Evolutionary conservation across 2,329 filamentous ascomycete genomes (phyloP), one percentile per base, ranked within the genome.

Genomic region (Pseudocercospora macadamiae): DNA sequence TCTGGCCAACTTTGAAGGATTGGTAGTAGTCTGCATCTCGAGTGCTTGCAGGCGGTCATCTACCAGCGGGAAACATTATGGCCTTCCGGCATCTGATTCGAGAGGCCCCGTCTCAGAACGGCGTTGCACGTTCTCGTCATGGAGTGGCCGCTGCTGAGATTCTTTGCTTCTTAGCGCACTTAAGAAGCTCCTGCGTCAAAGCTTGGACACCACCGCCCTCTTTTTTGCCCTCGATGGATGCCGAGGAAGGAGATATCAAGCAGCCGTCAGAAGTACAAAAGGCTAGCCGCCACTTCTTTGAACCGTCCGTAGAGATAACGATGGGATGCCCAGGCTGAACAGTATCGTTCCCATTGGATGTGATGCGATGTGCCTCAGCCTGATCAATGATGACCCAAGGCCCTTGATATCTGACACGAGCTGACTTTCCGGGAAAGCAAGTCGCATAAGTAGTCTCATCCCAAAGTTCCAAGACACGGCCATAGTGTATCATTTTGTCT

Each of bases 401-500:
- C 2, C 66, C 69, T 3, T 62, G 34, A 42, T 66, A 70, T 1
- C 58, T 65, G 6, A 68, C 59, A 3, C 69, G 62, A 42, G 66
- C 61, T 12, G 39, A 2, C 37, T 56, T 51, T 4, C 32, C 37
- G 12, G 44, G 39, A 36, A 55, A 32, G 54, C 68, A 68, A 5
- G 44, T 23, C 21, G 45, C 34, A 45, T 64, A 66, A 19, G 65
- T 67, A 8, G 73, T 74, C 42, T 67, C 72, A 59, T 76, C 88
- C 90, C 90, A 96, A 4, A 90, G 72, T 3, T 84, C 87, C 12
- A 93, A 76, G 0, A 88, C 86, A 7, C 82, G 80, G 51, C 83
- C 77, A 4, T 83, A 80, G 4, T 82, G 78, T 4, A 76, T 70
- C 14, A 93, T 80, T 1, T 84, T 80, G 2, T 78, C 74, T n/a